A percentile compares a stretch with the other conserved stretches of the same genome.
Conservation (phyloP, 495 filamentous ascomycete species). For the Penicillium argentinense region DNA sequence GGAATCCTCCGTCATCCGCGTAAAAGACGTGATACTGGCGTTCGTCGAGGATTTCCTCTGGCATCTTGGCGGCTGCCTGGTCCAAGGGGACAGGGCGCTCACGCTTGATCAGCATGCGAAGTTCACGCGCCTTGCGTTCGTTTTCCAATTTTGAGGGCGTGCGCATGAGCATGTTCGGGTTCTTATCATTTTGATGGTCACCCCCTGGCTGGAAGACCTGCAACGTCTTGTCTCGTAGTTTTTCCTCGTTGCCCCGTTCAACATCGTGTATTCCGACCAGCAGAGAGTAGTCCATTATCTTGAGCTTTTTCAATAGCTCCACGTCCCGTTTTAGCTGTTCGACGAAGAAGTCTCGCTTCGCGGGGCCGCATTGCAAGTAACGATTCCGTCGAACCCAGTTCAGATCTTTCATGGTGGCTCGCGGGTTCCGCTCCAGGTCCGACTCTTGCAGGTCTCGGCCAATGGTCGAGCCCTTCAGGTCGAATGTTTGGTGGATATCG, state of each 20-base stretch:
- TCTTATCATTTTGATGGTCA: constrained; percentile 54
- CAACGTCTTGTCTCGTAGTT: constrained; percentile 90
- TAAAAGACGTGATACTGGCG: constrained; percentile 77
- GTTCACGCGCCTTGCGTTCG: constrained; percentile 84
- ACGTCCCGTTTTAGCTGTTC: constrained; percentile 89
- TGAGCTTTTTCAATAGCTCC: constrained; percentile 74
- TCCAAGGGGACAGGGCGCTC: constrained; percentile 92
- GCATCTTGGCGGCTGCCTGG: constrained; percentile 79
- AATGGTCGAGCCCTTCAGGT: constrained; percentile 96
- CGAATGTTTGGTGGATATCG: constrained; percentile 96
- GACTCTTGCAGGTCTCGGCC: constrained; percentile 90
- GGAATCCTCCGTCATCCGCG: constrained; percentile 88
- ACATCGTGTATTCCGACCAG: constrained; percentile 93
- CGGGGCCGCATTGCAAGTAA: constrained; percentile 81
- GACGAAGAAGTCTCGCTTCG: constrained; percentile 82
- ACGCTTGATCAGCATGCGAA: constrained; percentile 87
- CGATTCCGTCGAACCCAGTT: constrained; percentile 92
- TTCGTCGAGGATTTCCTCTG: constrained; percentile 76
- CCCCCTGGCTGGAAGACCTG: constrained; percentile 94
- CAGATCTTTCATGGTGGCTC: constrained; percentile 92
- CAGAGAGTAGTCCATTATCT: constrained; percentile 99
- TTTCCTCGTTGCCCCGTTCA: constrained; percentile 87
- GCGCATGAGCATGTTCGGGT: constrained; percentile 69
- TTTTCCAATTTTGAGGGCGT: constrained; percentile 95
- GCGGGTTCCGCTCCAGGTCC: constrained; percentile 80